phyloP scores from a whole-genome alignment of 768 basidiomycete species.

The Podaxis sp. region DNA sequence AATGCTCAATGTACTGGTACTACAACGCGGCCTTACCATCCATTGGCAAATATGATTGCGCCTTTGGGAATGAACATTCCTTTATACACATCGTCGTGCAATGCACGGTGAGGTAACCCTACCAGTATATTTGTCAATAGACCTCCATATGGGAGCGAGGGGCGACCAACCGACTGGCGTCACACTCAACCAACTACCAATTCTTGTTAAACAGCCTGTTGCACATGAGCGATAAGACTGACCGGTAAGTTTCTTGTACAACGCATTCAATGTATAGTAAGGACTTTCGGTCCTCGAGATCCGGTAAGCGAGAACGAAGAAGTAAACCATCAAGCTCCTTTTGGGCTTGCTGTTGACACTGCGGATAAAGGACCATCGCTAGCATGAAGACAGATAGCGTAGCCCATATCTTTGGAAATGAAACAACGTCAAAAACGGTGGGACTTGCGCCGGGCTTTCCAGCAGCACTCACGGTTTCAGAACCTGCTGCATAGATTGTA shows the following conservation, averaged over 20 bases:
- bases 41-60: conserved; percentile 59
- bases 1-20: not conserved
- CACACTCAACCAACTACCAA: not conserved
- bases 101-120: conserved; percentile 65
- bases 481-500: not conserved
- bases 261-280: conserved; percentile 61
- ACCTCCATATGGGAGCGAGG: not conserved
- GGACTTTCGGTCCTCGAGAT: conserved; percentile 48
- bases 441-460: not conserved
- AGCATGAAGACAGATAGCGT: conserved; percentile 59
- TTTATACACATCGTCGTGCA: conserved; percentile 61
- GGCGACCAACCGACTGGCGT: not conserved
- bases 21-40: conserved; percentile 39
- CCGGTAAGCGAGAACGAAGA: conserved; percentile 54
- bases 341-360: conserved; percentile 55
- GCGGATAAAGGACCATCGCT: conserved; percentile 63
- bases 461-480: not conserved
- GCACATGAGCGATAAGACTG: conserved; percentile 54
- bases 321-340: conserved; percentile 62
- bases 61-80: conserved; percentile 62
- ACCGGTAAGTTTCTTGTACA: conserved; percentile 53
- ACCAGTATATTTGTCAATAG: not conserved
- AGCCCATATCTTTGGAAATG: conserved; percentile 44
- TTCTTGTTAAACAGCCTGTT: conserved; percentile 23
- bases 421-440: not conserved